These are phyloP conservation scores for Chaetomium olivaceum DNA, from an alignment of 2,329 filamentous ascomycete species.

Conservation along the genomic window DNA sequence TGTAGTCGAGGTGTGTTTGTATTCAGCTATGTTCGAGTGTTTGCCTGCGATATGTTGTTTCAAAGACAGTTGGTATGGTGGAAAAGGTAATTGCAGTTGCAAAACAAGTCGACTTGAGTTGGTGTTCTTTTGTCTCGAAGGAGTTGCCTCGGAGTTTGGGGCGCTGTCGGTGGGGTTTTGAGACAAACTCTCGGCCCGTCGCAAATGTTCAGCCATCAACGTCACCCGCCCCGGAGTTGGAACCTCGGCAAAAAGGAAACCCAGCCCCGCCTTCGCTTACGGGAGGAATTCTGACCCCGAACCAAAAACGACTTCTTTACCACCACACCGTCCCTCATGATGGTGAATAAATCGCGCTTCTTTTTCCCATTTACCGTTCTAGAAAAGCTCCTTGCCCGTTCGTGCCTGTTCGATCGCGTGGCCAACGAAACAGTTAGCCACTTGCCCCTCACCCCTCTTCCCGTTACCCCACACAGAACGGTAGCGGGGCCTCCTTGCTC, in stretches of 20 bases:
- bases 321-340: neutral
- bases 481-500: neutral
- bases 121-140: neutral
- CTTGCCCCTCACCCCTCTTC: neutral
- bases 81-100: neutral
- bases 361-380: neutral
- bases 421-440: neutral
- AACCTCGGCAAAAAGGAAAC: constrained; percentile 34
- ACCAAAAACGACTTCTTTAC: neutral
- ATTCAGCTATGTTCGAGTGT: neutral
- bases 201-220: constrained; percentile 20
- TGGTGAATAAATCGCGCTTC: neutral
- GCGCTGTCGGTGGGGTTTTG: constrained; percentile 13
- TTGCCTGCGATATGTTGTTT: neutral
- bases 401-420: neutral
- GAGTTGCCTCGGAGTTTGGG: constrained; percentile 9
- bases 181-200: constrained; percentile 12
- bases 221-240: constrained; percentile 20
- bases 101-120: neutral
- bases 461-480: neutral
- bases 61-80: neutral
- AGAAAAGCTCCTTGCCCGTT: neutral
- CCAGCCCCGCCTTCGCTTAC: constrained; percentile 12
- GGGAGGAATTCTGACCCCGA: constrained; percentile 3
- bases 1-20: neutral